Conservation (phyloP, 225 moss, liverwort and hornwort species). For the Pseudisothecium myosuroides region DNA sequence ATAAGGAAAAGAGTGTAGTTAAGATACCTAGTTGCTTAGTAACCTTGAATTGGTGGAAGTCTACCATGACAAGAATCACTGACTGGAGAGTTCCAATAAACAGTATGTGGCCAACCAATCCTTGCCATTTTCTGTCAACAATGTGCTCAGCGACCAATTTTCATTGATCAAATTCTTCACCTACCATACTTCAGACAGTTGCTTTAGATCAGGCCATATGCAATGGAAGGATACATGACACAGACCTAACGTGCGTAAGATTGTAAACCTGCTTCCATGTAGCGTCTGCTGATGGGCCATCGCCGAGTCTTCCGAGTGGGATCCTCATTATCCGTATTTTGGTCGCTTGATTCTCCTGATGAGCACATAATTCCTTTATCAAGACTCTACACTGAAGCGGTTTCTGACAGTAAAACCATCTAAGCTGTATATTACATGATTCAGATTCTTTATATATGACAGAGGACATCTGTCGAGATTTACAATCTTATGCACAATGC, state of each 20-base stretch:
- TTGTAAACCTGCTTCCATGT: too few species aligned
- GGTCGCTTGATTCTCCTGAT: slow-evolving; percentile 5
- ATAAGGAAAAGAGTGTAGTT: background rate
- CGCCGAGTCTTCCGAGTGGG: too few species aligned
- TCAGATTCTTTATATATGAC: too few species aligned
- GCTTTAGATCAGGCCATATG: background rate
- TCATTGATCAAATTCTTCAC: background rate
- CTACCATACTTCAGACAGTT: background rate
- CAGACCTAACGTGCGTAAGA: slow-evolving; percentile 27
- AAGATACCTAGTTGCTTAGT: background rate
- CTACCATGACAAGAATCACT: background rate
- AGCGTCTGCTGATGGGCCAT: too few species aligned
- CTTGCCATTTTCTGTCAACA: background rate
- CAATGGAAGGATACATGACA: background rate
- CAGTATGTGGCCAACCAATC: background rate
- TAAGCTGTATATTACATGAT: too few species aligned
- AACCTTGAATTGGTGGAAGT: background rate
- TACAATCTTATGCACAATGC: too few species aligned
- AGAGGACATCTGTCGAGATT: background rate
- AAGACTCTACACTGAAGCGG: too few species aligned
- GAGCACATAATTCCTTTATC: too few species aligned
- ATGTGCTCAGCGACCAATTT: background rate
- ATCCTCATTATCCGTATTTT: slow-evolving; percentile 12
- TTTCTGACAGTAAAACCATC: background rate
- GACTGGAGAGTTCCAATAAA: background rate